Conservation (phyloP, 176 grass and related monocot species). For the Paspalum vaginatum region DNA sequence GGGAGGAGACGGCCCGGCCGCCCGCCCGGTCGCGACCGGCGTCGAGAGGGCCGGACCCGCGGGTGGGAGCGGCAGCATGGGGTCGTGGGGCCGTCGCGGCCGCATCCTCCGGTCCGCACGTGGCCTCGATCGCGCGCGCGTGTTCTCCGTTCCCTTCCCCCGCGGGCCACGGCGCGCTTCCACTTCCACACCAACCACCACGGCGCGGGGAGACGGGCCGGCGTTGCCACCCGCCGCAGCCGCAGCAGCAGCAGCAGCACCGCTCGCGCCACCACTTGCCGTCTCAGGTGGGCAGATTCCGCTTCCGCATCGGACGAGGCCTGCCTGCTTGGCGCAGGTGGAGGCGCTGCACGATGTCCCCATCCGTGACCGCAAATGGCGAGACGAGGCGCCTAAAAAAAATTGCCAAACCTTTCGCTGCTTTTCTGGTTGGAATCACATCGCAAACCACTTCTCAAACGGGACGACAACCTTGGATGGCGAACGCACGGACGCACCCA, state of each 20-base stretch:
- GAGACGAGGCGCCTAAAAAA: conserved; percentile 29
- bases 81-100: conserved; percentile 10
- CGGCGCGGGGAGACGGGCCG: conserved; percentile 15
- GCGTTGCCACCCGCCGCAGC: conserved; percentile 11
- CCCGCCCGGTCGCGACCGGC: too few relatives aligned
- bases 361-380: conserved; percentile 15
- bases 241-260: neutral
- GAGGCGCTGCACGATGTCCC: neutral
- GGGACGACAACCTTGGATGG: conserved; percentile 34
- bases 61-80: neutral
- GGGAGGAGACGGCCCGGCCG: too few relatives aligned
- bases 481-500: conserved; percentile 8
- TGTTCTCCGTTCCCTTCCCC: neutral
- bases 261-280: conserved; percentile 15
- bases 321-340: neutral
- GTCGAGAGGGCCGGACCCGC: neutral
- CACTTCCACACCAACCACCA: conserved; percentile 12
- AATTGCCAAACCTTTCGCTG: conserved; percentile 38
- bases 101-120: conserved; percentile 22
- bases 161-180: neutral
- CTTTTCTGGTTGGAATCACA: conserved; percentile 34
- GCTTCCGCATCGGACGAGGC: conserved; percentile 26
- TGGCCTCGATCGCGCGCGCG: conserved; percentile 40
- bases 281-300: conserved; percentile 20
- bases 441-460: conserved; percentile 26